Base-by-base conservation (phyloP, 768 basidiomycete genomes). In the Multifurca ochricompacta region DNA sequence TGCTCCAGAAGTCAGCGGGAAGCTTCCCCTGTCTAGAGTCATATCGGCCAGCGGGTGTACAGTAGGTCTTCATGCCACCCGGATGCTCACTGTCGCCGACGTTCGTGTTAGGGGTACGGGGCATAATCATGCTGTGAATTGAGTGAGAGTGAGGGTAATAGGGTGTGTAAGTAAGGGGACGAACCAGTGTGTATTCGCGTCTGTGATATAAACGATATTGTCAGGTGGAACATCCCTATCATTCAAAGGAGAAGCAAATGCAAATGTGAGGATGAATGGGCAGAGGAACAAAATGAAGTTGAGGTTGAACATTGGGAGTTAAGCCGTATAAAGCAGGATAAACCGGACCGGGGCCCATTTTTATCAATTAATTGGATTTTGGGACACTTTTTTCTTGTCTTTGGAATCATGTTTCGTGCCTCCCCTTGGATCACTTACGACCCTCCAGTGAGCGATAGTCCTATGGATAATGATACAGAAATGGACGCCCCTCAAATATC, bases 401-500 rank as follows among this genome's bases (percentile, higher is more conserved):
- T 21, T 28, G 30, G 48, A 56, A 57, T n/a, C 52, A 76, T 73
- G 70, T 82, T 82, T 71, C 78, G 80, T 58, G 80, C 74, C 62
- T 80, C 80, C 60, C 79, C 81, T 61, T 81, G 80, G 80, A 77
- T 80, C 56, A 67, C 72, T 52, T 80, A 81, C 71, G 73, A 49
- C 44, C 50, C 53, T n/a, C 59, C 59, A 13, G 34, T 40, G 47
- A 40, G 49, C 44, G 53, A 48, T 18, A 51, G 23, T 14, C 50
- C 53, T 16, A 48, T 73, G 70, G 68, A 73, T 54, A 70, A 73
- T 44, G 74, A 77, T 51, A 63, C 73, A n/a, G 73, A 75, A 39
- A 87, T 89, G 85, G 88, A 89, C 35, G 85, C 87, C 31, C 88
- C 88, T 34, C 82, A 82, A 61, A 90, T 91, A 51, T 90, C 87